A percentile compares a stretch with the other conserved stretches of the same genome.
These are phyloP conservation scores for Aureobasidium sp. DNA, from an alignment of 2,329 filamentous ascomycete genomes.

Conservation along the genomic window DNA sequence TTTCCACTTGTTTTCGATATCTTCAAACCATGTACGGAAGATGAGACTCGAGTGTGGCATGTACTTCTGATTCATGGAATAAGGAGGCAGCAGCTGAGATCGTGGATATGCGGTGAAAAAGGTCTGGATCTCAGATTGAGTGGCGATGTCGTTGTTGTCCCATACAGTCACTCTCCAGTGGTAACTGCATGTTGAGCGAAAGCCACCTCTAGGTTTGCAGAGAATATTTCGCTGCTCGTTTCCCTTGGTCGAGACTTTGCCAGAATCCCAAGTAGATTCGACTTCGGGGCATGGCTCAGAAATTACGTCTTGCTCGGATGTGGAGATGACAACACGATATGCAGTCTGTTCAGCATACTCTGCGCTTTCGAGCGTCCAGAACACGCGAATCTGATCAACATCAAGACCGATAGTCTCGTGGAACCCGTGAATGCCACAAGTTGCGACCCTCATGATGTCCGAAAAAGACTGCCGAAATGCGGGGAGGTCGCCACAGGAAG, in stretches of 20 bases:
- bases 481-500: not conserved
- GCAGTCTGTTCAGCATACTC: slow-evolving; percentile 30
- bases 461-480: not conserved
- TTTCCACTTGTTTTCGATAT: slow-evolving; percentile 36
- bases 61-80: slow-evolving; percentile 36
- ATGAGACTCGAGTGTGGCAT: slow-evolving; percentile 39
- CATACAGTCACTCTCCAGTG: slow-evolving; percentile 34
- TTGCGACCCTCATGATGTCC: slow-evolving; percentile 22
- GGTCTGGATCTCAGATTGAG: slow-evolving; percentile 26
- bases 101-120: slow-evolving; percentile 37
- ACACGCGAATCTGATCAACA: slow-evolving; percentile 32
- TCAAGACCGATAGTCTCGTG: slow-evolving; percentile 36
- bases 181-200: slow-evolving; percentile 32
- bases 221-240: slow-evolving; percentile 26
- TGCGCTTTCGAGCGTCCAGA: slow-evolving; percentile 29
- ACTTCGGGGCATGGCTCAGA: not conserved
- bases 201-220: slow-evolving; percentile 28
- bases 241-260: slow-evolving; percentile 18
- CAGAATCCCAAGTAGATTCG: slow-evolving; percentile 22
- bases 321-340: slow-evolving; percentile 25
- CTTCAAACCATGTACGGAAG: slow-evolving; percentile 38
- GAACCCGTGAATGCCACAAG: slow-evolving; percentile 36
- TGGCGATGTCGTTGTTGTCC: slow-evolving; percentile 29
- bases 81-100: slow-evolving; percentile 32
- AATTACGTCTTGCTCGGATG: not conserved